Conservation (phyloP, 75 land plant species). For the Pinus taeda region DNA sequence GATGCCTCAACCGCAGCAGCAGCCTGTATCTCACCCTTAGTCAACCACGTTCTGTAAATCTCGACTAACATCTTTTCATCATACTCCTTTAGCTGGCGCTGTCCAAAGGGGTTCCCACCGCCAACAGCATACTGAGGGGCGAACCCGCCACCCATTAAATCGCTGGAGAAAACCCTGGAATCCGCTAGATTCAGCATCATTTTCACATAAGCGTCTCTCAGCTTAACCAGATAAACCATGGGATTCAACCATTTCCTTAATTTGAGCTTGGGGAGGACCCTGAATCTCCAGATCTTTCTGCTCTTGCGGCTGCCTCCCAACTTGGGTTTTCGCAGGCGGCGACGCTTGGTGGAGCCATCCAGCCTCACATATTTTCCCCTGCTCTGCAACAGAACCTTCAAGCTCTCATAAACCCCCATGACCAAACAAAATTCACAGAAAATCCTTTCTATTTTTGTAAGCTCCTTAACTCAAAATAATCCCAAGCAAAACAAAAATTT, state of each 20-base stretch:
- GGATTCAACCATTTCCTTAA: constrained; percentile 11
- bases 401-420: neutral
- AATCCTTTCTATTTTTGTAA: too few relatives aligned
- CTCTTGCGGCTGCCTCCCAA: neutral
- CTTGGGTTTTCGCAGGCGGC: neutral
- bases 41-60: constrained; percentile 32
- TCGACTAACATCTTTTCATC: constrained; percentile 45
- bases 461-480: too few relatives aligned
- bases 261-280: constrained; percentile 2
- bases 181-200: constrained; percentile 30
- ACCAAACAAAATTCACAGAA: too few relatives aligned
- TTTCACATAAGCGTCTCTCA: constrained; percentile 43
- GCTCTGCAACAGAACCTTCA: neutral
- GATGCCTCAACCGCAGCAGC: too few relatives aligned
- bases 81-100: constrained; percentile 33
- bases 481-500: too few relatives aligned
- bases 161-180: constrained; percentile 8
- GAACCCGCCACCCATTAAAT: neutral
- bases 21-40: neutral
- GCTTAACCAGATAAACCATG: constrained; percentile 14
- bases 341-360: neutral
- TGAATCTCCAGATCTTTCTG: constrained; percentile 22
- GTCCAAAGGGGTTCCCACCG: constrained; percentile 5
- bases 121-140: too few relatives aligned
- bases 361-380: neutral